Evolutionary conservation across 2,329 filamentous ascomycete genomes (phyloP), one percentile per base, ranked within the genome.

Genomic region (Hansfordia pulvinata): DNA sequence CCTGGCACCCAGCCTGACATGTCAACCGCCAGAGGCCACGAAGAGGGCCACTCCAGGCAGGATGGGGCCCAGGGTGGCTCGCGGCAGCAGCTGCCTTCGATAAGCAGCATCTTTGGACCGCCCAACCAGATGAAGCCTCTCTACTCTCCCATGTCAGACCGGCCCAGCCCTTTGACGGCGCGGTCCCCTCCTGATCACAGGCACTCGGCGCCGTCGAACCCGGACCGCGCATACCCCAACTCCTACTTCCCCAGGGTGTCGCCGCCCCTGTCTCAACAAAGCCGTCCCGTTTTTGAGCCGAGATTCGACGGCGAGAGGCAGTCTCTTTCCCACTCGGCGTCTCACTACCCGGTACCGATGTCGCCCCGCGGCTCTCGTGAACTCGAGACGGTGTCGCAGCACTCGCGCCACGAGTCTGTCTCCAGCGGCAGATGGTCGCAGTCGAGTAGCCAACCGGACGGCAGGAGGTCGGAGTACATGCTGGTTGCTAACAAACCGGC

Each of bases 51-150:
- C 24, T 36, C 40, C 27, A 52, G 49, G 33, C 49, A 50, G 29
- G 54, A 58, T 13, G 31, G 40, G 40, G 24, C 23, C 15, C 32
- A 33, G 17, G 29, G 38, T 38, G 42, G 43, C 22, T 36, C 50
- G 25, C 53, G 56, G 30, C 62, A 64, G 36, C 60, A 66, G 37
- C 56, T 72, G 13, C 68, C 68, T 2, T 60, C 68, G 5, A 39
- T 73, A 35, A 70, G 63, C 46, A 71, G 65, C 37, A 47, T 73
- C 10, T 69, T 72, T 37, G 64, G 63, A 3, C 60, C 61, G 5
- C 52, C 59, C 8, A 47, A 60, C 5, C 45, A 56, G 23, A 46
- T 55, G 18, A 52, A 58, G 25, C 50, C 59, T 15, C 38, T 58
- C 26, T 53, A 56, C 32, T 64, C 64, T 19, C 57, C 63, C 25